phyloP scores from a whole-genome alignment of 2,329 filamentous ascomycete genomes.

The Ophiostoma angusticollis region DNA sequence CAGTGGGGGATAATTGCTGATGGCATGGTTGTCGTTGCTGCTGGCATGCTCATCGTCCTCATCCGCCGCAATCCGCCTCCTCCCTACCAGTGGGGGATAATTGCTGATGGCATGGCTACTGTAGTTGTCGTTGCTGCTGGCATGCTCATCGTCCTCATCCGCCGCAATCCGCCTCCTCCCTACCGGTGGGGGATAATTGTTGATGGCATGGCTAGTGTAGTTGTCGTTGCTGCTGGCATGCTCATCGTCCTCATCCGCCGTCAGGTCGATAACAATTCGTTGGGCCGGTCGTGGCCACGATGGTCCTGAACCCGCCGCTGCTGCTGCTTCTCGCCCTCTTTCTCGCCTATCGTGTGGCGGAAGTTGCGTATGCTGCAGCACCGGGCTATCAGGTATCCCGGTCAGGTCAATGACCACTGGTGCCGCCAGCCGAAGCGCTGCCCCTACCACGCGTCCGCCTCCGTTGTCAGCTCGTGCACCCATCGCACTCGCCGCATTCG shows the following conservation, averaged over 20 bases:
- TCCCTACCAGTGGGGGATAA: no score
- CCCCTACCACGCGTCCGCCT: not conserved
- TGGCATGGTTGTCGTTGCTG: no score
- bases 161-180: no score
- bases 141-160: no score
- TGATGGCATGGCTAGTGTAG: no score
- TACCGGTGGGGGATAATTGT: no score
- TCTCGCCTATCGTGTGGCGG: not conserved
- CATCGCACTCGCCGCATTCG: no score
- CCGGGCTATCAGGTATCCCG: slow-evolving; percentile 35
- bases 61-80: no score
- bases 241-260: slow-evolving; percentile 1
- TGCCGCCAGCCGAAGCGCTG: not conserved
- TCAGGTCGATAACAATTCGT: slow-evolving; percentile 3
- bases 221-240: not conserved
- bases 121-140: no score
- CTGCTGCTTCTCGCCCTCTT: not conserved
- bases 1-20: no score
- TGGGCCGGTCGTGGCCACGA: not conserved
- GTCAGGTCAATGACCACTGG: slow-evolving; percentile 36
- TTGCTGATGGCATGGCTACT: no score
- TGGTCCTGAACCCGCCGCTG: not conserved
- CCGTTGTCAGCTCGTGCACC: not conserved
- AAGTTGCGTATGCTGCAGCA: slow-evolving; percentile 5
- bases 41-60: no score